Conservation (phyloP, 306 rosid species). For the Sicyos baderoa region DNA sequence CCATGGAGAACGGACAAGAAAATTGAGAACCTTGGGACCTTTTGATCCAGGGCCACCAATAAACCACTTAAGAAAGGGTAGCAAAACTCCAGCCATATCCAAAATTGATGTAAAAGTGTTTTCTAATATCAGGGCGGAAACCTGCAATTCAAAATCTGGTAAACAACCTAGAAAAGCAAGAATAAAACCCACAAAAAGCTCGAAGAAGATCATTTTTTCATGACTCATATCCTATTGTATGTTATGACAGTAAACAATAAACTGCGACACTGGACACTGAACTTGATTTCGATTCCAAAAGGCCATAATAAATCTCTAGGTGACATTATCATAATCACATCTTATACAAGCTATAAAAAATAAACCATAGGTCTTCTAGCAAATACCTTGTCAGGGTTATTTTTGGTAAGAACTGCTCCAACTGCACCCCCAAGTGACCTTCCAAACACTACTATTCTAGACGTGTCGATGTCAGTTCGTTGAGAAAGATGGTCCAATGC, state of each 20-base stretch:
- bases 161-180: neutral
- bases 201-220: neutral
- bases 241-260: neutral
- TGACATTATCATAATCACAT: neutral
- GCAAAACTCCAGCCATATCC: constrained; percentile 97
- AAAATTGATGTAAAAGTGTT: constrained; percentile 93
- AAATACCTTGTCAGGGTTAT: constrained; percentile 89
- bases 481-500: constrained; percentile 96
- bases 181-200: constrained; percentile 1
- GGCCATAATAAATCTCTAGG: neutral
- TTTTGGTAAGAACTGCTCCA: constrained; percentile 75
- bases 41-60: constrained; percentile 77
- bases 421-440: constrained; percentile 99
- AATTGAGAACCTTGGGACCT: constrained; percentile 75
- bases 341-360: neutral
- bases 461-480: constrained; percentile 82
- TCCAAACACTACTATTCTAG: constrained; percentile 89
- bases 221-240: neutral
- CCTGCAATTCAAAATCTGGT: constrained; percentile 42
- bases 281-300: neutral
- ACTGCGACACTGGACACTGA: neutral
- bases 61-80: constrained; percentile 91
- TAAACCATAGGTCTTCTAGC: neutral
- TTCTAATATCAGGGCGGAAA: constrained; percentile 81
- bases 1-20: constrained; percentile 94